Base-by-base conservation (phyloP, 306 rosid species). In the Quercus bicolor region DNA sequence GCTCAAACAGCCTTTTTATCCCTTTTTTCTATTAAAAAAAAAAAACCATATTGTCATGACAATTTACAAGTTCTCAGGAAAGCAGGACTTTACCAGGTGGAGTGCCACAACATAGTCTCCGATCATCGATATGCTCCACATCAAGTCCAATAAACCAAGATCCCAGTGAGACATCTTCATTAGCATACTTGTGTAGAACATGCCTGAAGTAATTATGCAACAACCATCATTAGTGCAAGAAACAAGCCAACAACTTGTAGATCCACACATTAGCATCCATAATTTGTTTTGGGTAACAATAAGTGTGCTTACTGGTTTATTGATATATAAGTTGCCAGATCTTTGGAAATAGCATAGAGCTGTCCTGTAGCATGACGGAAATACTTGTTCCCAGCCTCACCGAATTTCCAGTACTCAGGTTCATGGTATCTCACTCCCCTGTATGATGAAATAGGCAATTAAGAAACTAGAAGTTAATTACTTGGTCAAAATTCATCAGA, bases 361-460 rank as follows among this genome's bases (percentile, higher is more conserved):
- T 96, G 99, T 48, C 99, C 99, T 0, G 99, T 96, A 82, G 99
- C 99, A 18, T 96, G 99, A 66, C 99, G 98, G 85, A 96, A 96
- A 85, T 96, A 96, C 87, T 79, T 96, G 91, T 96, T 96, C 75
- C 99, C 99, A 5, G 92, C 52, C 88, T 96, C 99, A 0, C 99
- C 98, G 18, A 96, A 96, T 72, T 93, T 96, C 99, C 99, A 91
- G 28, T 96, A 68, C 64, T 96, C 99, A 0, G 99, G 99, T 86
- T 96, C 98, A 77, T 96, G 98, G 87, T 96, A 96, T 82, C 99
- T 86, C 83, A 96, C 99, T 56, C 99, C 99, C 87, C 99, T 96
- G 90, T 54, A 60, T 13, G 72, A 85, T 52, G 68, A 77, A 31
- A 75, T 77, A 72, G 73, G 40, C 19, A 60, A 33, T 76, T 82